A percentile compares a stretch with the other conserved stretches of the same genome.
These are phyloP conservation scores for Leccinum aurantiacum DNA, from an alignment of 768 basidiomycete genomes.

Conservation along the genomic window DNA sequence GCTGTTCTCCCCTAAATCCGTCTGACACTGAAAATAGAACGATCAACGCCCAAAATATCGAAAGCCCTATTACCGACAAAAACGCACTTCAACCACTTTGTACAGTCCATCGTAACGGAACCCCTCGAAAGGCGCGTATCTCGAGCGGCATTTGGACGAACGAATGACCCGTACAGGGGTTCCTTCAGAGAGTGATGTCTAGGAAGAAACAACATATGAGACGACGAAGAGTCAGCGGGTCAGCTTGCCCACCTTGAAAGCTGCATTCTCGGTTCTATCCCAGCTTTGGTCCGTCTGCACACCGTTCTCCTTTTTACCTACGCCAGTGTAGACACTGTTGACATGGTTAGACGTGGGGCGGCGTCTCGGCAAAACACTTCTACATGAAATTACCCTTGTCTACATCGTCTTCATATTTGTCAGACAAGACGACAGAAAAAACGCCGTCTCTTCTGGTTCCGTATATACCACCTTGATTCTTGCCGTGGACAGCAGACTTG, in stretches of 20 bases:
- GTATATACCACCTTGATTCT: conserved; percentile 14
- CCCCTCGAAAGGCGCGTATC: conserved; percentile 26
- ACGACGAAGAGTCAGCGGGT: neutral
- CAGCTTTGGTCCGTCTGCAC: conserved; percentile 26
- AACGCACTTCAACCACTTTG: conserved; percentile 22
- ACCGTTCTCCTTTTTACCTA: conserved; percentile 20
- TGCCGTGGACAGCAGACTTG: conserved; percentile 20
- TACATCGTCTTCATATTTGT: conserved; percentile 20
- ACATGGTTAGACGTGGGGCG: neutral
- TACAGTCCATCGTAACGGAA: conserved; percentile 35
- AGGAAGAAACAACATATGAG: neutral
- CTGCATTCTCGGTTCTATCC: conserved; percentile 6
- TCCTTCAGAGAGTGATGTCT: conserved; percentile 19
- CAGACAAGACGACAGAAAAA: conserved; percentile 23
- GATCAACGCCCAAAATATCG: neutral
- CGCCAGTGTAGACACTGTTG: conserved; percentile 29
- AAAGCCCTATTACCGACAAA: neutral
- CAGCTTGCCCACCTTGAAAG: conserved; percentile 18
- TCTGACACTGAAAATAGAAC: conserved; percentile 20
- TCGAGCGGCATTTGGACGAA: conserved; percentile 19
- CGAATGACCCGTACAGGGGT: conserved; percentile 28
- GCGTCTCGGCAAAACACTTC: neutral
- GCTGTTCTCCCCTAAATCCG: conserved; percentile 8
- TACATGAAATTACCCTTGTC: conserved; percentile 29
- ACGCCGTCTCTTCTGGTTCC: conserved; percentile 13